Evolutionary conservation across 2,329 filamentous ascomycete species (phyloP).

Genomic region (Monilinia laxa): DNA sequence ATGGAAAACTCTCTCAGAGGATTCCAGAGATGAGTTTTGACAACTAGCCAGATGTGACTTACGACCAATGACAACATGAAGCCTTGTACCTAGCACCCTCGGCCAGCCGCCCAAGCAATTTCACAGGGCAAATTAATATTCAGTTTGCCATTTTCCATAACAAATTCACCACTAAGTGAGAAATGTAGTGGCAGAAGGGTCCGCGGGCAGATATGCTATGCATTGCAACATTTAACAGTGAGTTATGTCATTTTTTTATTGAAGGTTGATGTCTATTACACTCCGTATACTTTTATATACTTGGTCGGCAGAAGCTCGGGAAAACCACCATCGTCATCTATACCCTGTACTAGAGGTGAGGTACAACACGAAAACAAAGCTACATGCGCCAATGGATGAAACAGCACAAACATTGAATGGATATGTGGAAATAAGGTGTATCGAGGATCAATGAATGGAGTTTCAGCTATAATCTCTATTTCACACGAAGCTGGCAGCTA

Average conservation of each 20-base stretch:
- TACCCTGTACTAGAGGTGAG: constrained; percentile 1
- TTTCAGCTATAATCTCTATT: not conserved
- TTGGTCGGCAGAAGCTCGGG: constrained; percentile 17
- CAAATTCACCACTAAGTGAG: not conserved
- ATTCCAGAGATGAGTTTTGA: no score
- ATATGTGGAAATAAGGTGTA: constrained; percentile 14
- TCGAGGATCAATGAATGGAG: constrained; percentile 15
- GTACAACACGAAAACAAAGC: constrained; percentile 21
- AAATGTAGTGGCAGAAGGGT: not conserved
- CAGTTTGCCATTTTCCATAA: no score
- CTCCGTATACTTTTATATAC: no score
- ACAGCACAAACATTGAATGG: not conserved
- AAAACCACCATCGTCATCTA: constrained; percentile 20
- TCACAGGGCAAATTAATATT: not conserved
- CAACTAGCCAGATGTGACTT: no score
- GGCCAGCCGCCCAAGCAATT: not conserved
- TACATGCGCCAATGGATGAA: constrained; percentile 30
- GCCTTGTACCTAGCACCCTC: not conserved
- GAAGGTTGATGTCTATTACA: no score
- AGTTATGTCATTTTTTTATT: no score
- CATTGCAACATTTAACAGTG: not conserved
- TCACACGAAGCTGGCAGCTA: constrained; percentile 32
- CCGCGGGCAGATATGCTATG: no score
- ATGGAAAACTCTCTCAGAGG: not conserved
- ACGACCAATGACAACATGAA: not conserved